Base-by-base conservation (phyloP, 1,139 yeast species). In the Candida sp. region DNA sequence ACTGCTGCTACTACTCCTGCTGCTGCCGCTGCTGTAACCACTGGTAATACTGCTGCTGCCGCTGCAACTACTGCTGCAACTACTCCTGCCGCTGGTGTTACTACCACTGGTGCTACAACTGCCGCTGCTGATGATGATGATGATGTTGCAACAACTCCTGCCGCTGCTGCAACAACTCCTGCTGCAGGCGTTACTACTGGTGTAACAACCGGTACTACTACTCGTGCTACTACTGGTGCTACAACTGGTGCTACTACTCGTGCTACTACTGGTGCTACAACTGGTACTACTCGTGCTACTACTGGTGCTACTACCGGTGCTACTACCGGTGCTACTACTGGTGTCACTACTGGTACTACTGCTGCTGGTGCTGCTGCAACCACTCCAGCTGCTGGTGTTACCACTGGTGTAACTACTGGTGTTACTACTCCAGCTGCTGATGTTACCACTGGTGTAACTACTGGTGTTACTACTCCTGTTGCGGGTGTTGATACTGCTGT, bases 1-100 rank as follows among this genome's bases (percentile, higher is more conserved):
- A 43, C 51, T 25, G 45, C 52, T 21, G 44, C 49, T 36, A 46
- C 53, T 19, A 51, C 39, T 25, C 38, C 45, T 22, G 45, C 49
- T 22, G 43, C 51, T 30, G 42, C 52, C 6, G 39, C 43, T 12
- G 36, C 47, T 29, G 39, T 50, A 15, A 43, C 52, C 4, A 46
- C 49, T 12, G 44, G 49, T 22, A 46, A 43, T 23, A 40, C 48
- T 33, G 43, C 46, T 19, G 35, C 54, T 9, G 35, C 49, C 22
- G 47, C 47, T n/a, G 38, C 50, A 29, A 35, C 43, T 7, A 36
- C 39, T 23, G 33, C 45, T 27, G 38, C 41, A n/a, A 38, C 44
- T 7, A 33, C 48, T 12, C 30, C 50, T 12, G 39, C 42, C 12
- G 42, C 43, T n/a, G 35, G 38, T 12, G 29, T 40, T 22, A 19